A percentile compares a stretch with the other conserved stretches of the same genome.
Conservation (phyloP, 164 flowering plant genomes). For the Aristolochia contorta region DNA sequence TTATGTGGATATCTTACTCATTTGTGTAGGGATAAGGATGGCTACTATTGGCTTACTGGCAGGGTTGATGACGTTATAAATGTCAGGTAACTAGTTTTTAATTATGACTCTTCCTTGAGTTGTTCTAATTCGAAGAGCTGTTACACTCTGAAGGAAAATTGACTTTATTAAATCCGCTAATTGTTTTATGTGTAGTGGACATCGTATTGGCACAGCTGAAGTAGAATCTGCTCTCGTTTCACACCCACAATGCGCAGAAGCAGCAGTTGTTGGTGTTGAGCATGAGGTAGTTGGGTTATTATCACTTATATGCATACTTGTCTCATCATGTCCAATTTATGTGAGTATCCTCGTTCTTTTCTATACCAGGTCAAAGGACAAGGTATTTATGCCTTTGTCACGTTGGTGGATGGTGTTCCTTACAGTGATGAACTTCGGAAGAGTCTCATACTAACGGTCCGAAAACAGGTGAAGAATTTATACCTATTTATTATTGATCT, state of each 20-base stretch:
- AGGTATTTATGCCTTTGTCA: conserved; percentile 93
- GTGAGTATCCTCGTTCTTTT: too few relatives aligned
- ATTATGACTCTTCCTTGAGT: too few relatives aligned
- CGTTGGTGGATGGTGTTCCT: conserved; percentile 81
- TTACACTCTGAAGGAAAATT: background rate
- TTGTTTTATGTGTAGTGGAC: conserved; percentile 54
- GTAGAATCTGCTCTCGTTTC: conserved; percentile 98
- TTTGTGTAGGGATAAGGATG: conserved; percentile 77
- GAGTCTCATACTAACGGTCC: conserved; percentile 60
- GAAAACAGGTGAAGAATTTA: conserved; percentile 57
- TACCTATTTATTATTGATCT: background rate
- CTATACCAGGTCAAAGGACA: conserved; percentile 81
- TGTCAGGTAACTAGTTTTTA: conserved; percentile 86
- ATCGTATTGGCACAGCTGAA: conserved; percentile 99
- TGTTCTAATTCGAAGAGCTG: background rate
- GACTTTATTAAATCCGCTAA: background rate
- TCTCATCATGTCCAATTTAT: background rate
- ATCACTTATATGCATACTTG: background rate
- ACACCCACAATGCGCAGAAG: conserved; percentile 96
- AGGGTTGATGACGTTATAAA: conserved; percentile 99
- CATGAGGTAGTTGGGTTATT: conserved; percentile 57
- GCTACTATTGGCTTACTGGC: conserved; percentile 98
- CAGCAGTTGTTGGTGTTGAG: conserved; percentile 99
- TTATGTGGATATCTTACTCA: background rate
- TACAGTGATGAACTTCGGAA: conserved; percentile 89